phyloP scores from a whole-genome alignment of 1,284 basidiomycete genomes.

The Cystobasidiaceae sp. region DNA sequence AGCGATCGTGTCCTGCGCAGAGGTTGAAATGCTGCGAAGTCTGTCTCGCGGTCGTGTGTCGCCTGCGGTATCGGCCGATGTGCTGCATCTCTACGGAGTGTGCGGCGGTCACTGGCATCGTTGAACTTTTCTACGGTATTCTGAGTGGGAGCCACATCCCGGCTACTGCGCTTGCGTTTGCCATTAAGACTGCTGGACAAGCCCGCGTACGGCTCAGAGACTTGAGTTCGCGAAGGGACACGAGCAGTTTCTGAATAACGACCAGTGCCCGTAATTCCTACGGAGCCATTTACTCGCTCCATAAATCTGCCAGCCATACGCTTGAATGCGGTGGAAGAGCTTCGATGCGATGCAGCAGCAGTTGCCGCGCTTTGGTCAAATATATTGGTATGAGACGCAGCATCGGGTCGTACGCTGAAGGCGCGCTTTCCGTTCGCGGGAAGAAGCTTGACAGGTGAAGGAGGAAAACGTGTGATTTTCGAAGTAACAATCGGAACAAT shows the following conservation, averaged over 20 bases:
- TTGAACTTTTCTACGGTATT: too few relatives aligned
- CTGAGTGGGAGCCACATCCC: too few relatives aligned
- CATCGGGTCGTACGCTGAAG: slow-evolving; percentile 26
- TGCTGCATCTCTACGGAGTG: too few relatives aligned
- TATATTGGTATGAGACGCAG: too few relatives aligned
- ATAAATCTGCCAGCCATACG: slow-evolving; percentile 19
- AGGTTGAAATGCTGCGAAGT: slow-evolving; percentile 17
- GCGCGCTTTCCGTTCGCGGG: slow-evolving; percentile 4
- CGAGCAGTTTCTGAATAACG: background rate
- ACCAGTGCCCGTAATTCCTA: slow-evolving; percentile 7
- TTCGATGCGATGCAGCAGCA: too few relatives aligned
- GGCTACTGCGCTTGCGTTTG: slow-evolving; percentile 27
- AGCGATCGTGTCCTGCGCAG: slow-evolving; percentile 16
- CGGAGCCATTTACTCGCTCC: background rate
- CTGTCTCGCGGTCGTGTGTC: background rate
- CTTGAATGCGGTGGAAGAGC: too few relatives aligned
- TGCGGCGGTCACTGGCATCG: too few relatives aligned
- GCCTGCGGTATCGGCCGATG: background rate
- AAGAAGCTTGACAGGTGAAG: slow-evolving; percentile 29
- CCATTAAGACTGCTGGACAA: background rate
- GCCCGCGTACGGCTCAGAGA: background rate
- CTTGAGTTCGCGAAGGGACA: background rate
- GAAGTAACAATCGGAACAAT: background rate
- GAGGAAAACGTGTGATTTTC: background rate
- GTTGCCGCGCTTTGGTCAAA: too few relatives aligned